Evolutionary conservation across 768 basidiomycete species (phyloP), one percentile per base, ranked within the genome.

Genomic region (Trametes cingulata): DNA sequence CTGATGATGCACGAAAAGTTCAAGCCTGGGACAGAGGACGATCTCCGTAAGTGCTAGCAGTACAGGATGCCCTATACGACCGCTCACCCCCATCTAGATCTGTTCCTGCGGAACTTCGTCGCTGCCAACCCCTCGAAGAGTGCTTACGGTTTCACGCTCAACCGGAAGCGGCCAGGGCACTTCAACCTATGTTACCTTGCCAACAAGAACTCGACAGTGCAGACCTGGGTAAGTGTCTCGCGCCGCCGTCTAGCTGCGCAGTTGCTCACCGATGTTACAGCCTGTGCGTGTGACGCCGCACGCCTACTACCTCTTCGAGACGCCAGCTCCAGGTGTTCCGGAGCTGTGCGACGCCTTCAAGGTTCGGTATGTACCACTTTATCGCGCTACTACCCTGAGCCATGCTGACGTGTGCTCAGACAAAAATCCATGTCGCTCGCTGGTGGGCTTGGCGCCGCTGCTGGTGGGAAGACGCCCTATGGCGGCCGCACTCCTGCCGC

Each of bases 301-400:
- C 74, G 90, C 90, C 6, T 97, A 95, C 70, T 90, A 89, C 69
- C 82, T 98, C 17, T 93, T 93, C 67, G 93, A 95, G 64, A 91
- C 93, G 6, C 85, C 93, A 46, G 92, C 93, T 24, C 87, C 91
- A 7, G 94, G 93, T 37, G 93, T 98, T 24, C 87, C 91, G 4
- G 94, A 97, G 72, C 76, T 98, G 5, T 97, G 96, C 64, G 95
- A 98, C 72, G 95, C 95, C 19, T 98, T 98, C 85, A 98, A 98
- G 85, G 85, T 92, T 69, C 75, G 87, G 87, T 87, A 67, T 67
- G 80, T 67, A 15, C 14, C 36, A 9, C 19, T 20, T 24, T 36
- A 2, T 56, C 41, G 6, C 1, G 19, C 17, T 25, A 22, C 2
- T 27, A 12, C 37, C 3, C 9, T n/a, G 3, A n/a, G 8, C 13